Evolutionary conservation across 176 grass and related monocot species (phyloP).

Genomic region (Carex pumila): DNA sequence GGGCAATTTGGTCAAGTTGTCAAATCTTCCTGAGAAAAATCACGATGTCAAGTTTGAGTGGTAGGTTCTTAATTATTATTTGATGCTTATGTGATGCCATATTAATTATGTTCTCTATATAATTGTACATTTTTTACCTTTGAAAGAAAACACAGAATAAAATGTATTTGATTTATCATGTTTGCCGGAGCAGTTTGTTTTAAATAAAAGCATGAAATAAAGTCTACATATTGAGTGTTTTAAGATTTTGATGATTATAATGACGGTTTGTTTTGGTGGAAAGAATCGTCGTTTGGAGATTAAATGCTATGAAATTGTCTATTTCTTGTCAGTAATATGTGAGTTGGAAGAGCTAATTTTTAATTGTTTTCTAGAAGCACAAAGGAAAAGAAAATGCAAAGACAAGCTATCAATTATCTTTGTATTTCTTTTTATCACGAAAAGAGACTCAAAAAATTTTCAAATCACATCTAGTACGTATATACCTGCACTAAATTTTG

Average conservation of each 20-base stretch:
- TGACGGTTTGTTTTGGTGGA: not conserved
- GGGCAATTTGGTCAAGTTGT: constrained; percentile 27
- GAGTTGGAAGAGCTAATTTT: not conserved
- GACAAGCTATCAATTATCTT: not conserved
- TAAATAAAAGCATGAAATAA: not conserved
- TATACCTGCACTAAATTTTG: too few relatives aligned
- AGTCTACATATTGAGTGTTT: not conserved
- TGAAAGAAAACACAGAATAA: constrained; percentile 4
- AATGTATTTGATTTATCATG: not conserved
- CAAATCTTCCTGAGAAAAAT: not conserved
- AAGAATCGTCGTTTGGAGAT: not conserved
- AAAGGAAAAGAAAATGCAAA: not conserved
- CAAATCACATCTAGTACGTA: too few relatives aligned
- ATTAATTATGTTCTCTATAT: not conserved
- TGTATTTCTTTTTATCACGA: too few relatives aligned
- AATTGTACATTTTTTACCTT: not conserved
- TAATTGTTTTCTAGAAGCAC: not conserved
- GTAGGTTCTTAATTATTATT: not conserved
- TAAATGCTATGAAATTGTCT: not conserved
- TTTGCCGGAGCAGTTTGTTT: not conserved
- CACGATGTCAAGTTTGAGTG: not conserved
- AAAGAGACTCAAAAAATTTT: too few relatives aligned
- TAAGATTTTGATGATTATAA: not conserved
- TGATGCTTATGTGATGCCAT: not conserved
- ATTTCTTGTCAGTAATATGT: not conserved